Percentiles rank a stretch among this genome's conserved stretches.
phyloP scores from a whole-genome alignment of 2,329 filamentous ascomycete genomes.

The Pseudofabraea citricarpa region DNA sequence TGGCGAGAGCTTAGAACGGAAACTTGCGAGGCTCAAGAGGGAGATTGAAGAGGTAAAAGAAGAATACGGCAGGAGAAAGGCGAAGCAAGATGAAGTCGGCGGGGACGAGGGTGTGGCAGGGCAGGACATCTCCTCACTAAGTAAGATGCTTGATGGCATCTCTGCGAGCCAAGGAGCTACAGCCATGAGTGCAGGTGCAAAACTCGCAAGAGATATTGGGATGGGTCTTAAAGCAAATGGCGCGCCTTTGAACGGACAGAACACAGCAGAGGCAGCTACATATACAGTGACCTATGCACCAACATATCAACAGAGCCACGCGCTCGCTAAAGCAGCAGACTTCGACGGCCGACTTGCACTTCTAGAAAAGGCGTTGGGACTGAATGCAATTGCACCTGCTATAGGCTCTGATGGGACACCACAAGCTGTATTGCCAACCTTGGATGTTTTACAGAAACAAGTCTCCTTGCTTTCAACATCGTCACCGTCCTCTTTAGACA shows the following conservation, averaged over 20 bases:
- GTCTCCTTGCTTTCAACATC: conserved; percentile 70
- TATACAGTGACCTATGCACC: conserved; percentile 63
- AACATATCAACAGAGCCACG: conserved; percentile 62
- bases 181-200: conserved; percentile 13
- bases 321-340: conserved; percentile 75
- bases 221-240: conserved; percentile 23
- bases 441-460: conserved; percentile 77
- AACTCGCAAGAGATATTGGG: conserved; percentile 24
- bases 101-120: conserved; percentile 33
- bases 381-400: conserved; percentile 66
- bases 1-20: conserved; percentile 70
- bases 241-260: conserved; percentile 16
- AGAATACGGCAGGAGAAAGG: conserved; percentile 52
- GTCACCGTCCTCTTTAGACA: conserved; percentile 68
- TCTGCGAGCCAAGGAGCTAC: conserved; percentile 26
- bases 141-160: conserved; percentile 67
- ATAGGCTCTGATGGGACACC: conserved; percentile 51
- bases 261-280: conserved; percentile 36
- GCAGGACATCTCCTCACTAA: conserved; percentile 62
- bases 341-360: conserved; percentile 78
- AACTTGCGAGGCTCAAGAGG: conserved; percentile 74
- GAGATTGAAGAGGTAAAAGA: conserved; percentile 71
- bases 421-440: conserved; percentile 72
- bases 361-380: conserved; percentile 76
- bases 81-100: conserved; percentile 37